Evolutionary conservation across 1,284 basidiomycete genomes (phyloP).

Genomic region (Gomphus sp.): DNA sequence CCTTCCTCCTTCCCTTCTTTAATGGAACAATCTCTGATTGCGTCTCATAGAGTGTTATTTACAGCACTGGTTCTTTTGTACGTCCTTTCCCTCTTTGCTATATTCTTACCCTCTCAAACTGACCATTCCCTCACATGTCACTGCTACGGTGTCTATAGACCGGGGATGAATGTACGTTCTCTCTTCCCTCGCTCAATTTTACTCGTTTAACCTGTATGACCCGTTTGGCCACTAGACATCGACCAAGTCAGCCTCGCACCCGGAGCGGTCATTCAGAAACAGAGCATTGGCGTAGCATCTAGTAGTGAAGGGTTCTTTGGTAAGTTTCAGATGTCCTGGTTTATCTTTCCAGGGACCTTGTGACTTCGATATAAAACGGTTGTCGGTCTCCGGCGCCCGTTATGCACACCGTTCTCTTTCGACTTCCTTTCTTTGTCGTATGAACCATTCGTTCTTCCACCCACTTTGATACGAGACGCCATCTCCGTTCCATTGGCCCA

Average conservation of each 20-base stretch:
- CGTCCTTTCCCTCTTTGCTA: conserved; percentile 5
- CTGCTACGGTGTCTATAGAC: background rate
- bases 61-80: conserved; percentile 43
- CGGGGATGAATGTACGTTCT: no score
- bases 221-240: conserved; percentile 19
- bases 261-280: conserved; percentile 24
- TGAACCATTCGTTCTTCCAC: background rate
- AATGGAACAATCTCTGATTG: background rate
- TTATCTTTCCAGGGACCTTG: background rate
- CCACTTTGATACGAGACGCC: no score
- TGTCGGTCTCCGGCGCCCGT: no score
- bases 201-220: background rate
- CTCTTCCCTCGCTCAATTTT: background rate
- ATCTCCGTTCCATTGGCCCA: background rate
- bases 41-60: conserved; percentile 27
- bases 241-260: conserved; percentile 21
- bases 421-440: no score
- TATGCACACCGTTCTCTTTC: no score
- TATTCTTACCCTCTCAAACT: no score
- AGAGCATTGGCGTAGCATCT: conserved; percentile 35
- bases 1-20: no score
- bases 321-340: no score
- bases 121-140: background rate
- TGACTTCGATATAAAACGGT: no score
- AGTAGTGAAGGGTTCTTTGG: conserved; percentile 24